A percentile compares a stretch with the other conserved stretches of the same genome.
phyloP scores from a whole-genome alignment of 2,329 filamentous ascomycete genomes.

The Fusarium domesticum region DNA sequence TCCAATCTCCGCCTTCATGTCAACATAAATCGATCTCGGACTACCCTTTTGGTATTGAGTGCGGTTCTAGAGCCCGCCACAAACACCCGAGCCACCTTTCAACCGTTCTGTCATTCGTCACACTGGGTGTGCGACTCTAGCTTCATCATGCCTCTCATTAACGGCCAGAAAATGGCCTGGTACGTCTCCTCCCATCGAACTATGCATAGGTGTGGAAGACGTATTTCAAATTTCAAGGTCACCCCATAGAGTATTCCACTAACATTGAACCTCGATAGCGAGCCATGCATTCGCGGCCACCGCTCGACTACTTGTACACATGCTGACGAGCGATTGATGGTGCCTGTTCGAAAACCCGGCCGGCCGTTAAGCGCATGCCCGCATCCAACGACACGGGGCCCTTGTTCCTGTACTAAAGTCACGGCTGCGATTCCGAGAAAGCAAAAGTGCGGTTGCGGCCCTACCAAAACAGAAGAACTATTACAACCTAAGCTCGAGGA shows the following conservation, averaged over 20 bases:
- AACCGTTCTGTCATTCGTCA: slow-evolving; percentile 12
- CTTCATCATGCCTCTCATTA: slow-evolving; percentile 61
- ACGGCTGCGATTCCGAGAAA: slow-evolving; percentile 61
- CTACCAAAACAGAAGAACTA: slow-evolving; percentile 28
- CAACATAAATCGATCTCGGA: slow-evolving; percentile 7
- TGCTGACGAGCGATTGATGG: slow-evolving; percentile 62
- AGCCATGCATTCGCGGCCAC: slow-evolving; percentile 73
- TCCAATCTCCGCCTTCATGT: slow-evolving; percentile 14
- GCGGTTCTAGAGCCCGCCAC: slow-evolving; percentile 17
- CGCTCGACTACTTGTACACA: slow-evolving; percentile 74
- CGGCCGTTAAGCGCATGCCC: slow-evolving; percentile 68
- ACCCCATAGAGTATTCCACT: slow-evolving; percentile 6
- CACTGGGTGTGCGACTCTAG: slow-evolving; percentile 12
- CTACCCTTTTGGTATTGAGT: slow-evolving; percentile 15
- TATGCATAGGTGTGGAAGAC: neutral
- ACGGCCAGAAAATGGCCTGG: slow-evolving; percentile 73
- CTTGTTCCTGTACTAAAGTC: slow-evolving; percentile 62
- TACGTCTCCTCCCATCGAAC: slow-evolving; percentile 41
- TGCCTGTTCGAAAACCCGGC: slow-evolving; percentile 69
- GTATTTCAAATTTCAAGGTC: neutral
- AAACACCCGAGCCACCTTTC: slow-evolving; percentile 6
- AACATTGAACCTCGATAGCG: slow-evolving; percentile 43
- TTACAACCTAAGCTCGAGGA: slow-evolving; percentile 23
- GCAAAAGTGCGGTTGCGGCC: slow-evolving; percentile 53
- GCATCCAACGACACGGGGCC: slow-evolving; percentile 55